Evolutionary conservation across 2,329 filamentous ascomycete species (phyloP).

Genomic region (Aureobasidium sp.): DNA sequence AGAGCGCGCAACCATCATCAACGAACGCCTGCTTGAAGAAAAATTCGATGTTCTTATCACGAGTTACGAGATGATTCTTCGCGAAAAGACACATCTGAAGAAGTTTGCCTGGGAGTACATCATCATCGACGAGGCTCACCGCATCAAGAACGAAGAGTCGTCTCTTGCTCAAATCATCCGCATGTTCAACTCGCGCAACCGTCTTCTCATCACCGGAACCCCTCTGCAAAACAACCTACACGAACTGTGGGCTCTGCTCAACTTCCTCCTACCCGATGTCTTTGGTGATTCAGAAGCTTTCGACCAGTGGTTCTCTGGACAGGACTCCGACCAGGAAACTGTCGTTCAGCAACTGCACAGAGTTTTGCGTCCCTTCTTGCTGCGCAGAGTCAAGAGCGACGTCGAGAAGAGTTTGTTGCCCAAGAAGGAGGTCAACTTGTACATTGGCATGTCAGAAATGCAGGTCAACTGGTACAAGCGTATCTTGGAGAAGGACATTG

Average conservation of each 20-base stretch:
- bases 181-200: slow-evolving; percentile 89
- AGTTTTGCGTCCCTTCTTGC: slow-evolving; percentile 83
- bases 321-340: slow-evolving; percentile 83
- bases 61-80: slow-evolving; percentile 96
- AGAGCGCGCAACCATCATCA: slow-evolving; percentile 78
- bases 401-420: slow-evolving; percentile 96
- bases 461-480: slow-evolving; percentile 99
- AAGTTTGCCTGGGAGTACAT: slow-evolving; percentile 99
- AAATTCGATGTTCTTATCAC: slow-evolving; percentile 98
- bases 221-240: slow-evolving; percentile 97
- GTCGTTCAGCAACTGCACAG: slow-evolving; percentile 94
- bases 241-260: slow-evolving; percentile 93
- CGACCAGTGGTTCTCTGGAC: slow-evolving; percentile 93
- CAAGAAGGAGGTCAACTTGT: slow-evolving; percentile 95
- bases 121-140: slow-evolving; percentile 95
- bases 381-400: slow-evolving; percentile 92
- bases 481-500: slow-evolving; percentile 97
- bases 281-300: slow-evolving; percentile 96
- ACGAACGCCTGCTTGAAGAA: slow-evolving; percentile 82
- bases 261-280: slow-evolving; percentile 95
- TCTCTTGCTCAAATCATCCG: slow-evolving; percentile 94
- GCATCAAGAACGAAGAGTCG: slow-evolving; percentile 99
- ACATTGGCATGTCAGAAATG: slow-evolving; percentile 98
- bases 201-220: slow-evolving; percentile 90
- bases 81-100: slow-evolving; percentile 88